Base-by-base conservation (phyloP, 2,329 filamentous ascomycete species). In the Hirsutella rhossiliensis region DNA sequence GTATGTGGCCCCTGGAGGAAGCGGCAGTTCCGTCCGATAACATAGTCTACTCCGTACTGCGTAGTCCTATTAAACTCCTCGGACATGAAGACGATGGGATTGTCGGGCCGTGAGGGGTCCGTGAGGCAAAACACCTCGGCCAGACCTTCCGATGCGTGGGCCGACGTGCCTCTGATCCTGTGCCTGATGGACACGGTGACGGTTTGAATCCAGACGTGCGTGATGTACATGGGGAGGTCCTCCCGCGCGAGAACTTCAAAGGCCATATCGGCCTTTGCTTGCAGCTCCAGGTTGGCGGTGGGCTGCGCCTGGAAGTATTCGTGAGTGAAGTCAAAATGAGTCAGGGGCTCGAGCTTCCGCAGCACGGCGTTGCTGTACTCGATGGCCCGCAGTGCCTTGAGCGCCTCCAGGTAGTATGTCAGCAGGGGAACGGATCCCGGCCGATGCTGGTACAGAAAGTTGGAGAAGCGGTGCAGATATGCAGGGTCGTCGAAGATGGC, bases 1-100 rank as follows among this genome's bases (percentile, higher is more conserved):
- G 84, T 87, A 52, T 75, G 76, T 0, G 83, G 83, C 0, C 85
- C 84, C 58, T 88, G 84, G 2, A 89, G 71, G 53, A 89, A 88
- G 8, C 84, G 77, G 53, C 84, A 88, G 50, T 89, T 89, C 29
- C 82, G 76, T 0, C 84, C 84, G 17, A 89, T 74, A 3, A 80
- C 75, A 56, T 88, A 86, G 45, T 71, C 48, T 2, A 51, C 47
- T 3, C 82, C 81, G 54, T 87, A 87, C 54, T 87, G 81, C 1
- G 82, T 87, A 4, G 80, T 84, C 31, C 75, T 71, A 51, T 84
- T 75, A 51, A 86, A 87, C 60, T 84, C 82, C 68, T 86, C 80
- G 1, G 81, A 86, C 15, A 81, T 80, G 61, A 87, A 86, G 2
- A 87, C 76, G 47, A 87, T 84, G 1, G 82, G 83, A 55, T 87